Conservation (phyloP, 331 rosid genomes). For the Pyracantha coccinea region DNA sequence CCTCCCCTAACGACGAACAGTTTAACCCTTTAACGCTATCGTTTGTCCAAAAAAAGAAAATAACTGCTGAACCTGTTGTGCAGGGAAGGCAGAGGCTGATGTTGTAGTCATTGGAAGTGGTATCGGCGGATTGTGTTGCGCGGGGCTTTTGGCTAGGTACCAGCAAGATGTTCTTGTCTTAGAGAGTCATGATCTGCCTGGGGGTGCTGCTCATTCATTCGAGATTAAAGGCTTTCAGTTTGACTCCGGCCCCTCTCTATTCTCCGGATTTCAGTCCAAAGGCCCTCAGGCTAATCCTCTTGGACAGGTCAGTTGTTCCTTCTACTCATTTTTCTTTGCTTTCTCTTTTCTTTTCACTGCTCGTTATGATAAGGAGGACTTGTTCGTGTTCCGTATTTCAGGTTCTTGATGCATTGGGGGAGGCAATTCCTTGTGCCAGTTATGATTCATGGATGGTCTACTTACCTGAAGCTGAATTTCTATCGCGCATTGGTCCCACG, state of each 20-base stretch:
- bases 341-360: no score
- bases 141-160: conserved; percentile 73
- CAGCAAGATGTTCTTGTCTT: conserved; percentile 65
- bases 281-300: conserved; percentile 96
- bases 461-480: conserved; percentile 80
- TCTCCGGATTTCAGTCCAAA: conserved; percentile 85
- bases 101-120: conserved; percentile 89
- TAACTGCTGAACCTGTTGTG: neutral
- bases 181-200: conserved; percentile 81
- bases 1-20: no score
- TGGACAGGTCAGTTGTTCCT: conserved; percentile 41
- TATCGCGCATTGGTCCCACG: conserved; percentile 91
- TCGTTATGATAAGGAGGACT: no score
- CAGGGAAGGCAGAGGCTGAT: conserved; percentile 64
- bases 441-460: conserved; percentile 96
- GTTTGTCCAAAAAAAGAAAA: no score
- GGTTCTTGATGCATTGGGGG: conserved; percentile 86
- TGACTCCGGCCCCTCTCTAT: conserved; percentile 88
- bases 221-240: conserved; percentile 64
- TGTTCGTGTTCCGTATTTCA: conserved; percentile 5
- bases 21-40: no score
- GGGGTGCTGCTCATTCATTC: conserved; percentile 93
- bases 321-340: neutral
- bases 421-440: conserved; percentile 63
- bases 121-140: conserved; percentile 78